phyloP scores from a whole-genome alignment of 2,329 filamentous ascomycete genomes.

The Colletotrichum sp. region DNA sequence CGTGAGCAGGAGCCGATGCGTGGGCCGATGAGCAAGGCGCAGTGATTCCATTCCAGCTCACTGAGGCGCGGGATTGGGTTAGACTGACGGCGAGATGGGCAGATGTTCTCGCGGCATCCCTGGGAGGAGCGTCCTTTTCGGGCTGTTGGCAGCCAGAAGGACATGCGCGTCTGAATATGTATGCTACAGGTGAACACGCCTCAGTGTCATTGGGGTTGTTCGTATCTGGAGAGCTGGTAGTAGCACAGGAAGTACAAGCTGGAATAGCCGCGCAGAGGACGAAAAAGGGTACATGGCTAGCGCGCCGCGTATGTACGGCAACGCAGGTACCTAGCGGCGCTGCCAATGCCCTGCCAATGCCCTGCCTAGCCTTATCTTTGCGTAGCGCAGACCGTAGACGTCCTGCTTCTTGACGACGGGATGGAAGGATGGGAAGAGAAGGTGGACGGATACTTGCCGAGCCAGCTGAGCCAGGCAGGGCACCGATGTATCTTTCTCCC shows the following conservation, averaged over 20 bases:
- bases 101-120: not conserved
- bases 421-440: not conserved
- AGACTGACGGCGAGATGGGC: not conserved
- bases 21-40: slow-evolving; percentile 9
- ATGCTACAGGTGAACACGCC: not conserved
- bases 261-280: slow-evolving; percentile 1
- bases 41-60: slow-evolving; percentile 9
- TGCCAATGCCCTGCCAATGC: not conserved
- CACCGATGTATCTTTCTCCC: not conserved
- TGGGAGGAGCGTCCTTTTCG: not conserved
- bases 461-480: not conserved
- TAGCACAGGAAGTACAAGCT: not conserved
- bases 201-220: not conserved
- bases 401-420: not conserved
- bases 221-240: not conserved
- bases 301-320: not conserved
- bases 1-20: not conserved
- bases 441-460: slow-evolving; percentile 5
- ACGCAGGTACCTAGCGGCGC: slow-evolving; percentile 12
- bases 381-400: not conserved
- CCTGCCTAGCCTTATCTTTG: not conserved
- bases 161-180: not conserved
- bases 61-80: not conserved
- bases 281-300: slow-evolving; percentile 14
- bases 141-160: not conserved